A percentile compares a stretch with the other conserved stretches of the same genome.
Conservation (phyloP, 2,329 filamentous ascomycete genomes). For the Aureobasidium subglaciale region DNA sequence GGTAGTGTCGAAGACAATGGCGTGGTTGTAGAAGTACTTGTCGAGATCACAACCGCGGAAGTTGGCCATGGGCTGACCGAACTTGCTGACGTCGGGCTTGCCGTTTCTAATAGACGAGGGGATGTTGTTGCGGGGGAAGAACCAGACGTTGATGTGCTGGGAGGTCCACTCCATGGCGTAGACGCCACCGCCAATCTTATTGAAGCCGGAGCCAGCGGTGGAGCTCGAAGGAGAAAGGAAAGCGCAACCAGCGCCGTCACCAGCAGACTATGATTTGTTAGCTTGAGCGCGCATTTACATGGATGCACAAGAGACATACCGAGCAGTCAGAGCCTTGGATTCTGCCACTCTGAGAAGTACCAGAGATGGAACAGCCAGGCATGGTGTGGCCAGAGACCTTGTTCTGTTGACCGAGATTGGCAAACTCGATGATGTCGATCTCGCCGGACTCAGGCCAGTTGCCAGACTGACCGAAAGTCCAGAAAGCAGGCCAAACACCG, state of each 20-base stretch:
- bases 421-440: constrained; percentile 43
- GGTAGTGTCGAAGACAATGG: constrained; percentile 59
- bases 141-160: constrained; percentile 67
- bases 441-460: constrained; percentile 37
- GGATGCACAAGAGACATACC: constrained; percentile 25
- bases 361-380: constrained; percentile 34
- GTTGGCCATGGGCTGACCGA: constrained; percentile 55
- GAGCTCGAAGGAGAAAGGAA: constrained; percentile 44
- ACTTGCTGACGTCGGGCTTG: constrained; percentile 54
- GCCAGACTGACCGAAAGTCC: constrained; percentile 23
- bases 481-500: constrained; percentile 43
- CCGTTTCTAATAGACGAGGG: constrained; percentile 50
- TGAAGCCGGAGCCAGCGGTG: constrained; percentile 39
- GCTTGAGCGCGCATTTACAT: background rate
- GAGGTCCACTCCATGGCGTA: constrained; percentile 58
- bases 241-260: constrained; percentile 25
- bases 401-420: constrained; percentile 35
- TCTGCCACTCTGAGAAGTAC: constrained; percentile 31
- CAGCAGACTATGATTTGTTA: constrained; percentile 34
- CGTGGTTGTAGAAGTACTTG: constrained; percentile 28
- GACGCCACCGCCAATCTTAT: constrained; percentile 36
- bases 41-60: constrained; percentile 31
- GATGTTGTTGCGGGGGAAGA: constrained; percentile 62
- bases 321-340: constrained; percentile 46
- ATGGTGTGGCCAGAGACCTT: constrained; percentile 23